Evolutionary conservation across 2,329 filamentous ascomycete genomes (phyloP), one percentile per base, ranked within the genome.

Genomic region (Fusarium verrucosum): DNA sequence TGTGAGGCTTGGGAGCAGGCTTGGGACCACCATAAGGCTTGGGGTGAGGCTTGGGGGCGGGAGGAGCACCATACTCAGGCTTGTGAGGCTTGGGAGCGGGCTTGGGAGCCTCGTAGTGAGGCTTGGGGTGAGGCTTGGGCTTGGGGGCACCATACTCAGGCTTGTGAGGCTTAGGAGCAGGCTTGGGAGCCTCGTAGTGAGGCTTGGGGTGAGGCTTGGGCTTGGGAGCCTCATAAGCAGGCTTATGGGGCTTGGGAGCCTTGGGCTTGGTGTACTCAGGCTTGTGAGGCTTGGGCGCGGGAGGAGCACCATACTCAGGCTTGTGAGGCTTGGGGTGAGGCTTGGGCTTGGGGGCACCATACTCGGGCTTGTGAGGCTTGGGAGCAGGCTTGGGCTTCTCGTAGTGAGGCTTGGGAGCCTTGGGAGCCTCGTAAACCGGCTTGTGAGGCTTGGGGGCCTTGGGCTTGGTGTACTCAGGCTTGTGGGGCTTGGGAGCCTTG

Each of bases 241-340:
- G n/a, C n/a, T n/a, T n/a, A n/a, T n/a, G n/a, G n/a, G n/a, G n/a
- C 50, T 65, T 60, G 17, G 60, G 60, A 20, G 60, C 42, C 53
- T 63, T 16, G 11, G 13, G 13, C 30, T 32, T 32, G 30, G 14
- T 5, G 14, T 14, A 9, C 30, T 32, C 7, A 16, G 28, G 28
- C 28, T 30, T 30, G n/a, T n/a, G n/a, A n/a, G n/a, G n/a, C n/a
- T n/a, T n/a, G n/a, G n/a, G n/a, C 28, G 14, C 5, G 8, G 30
- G 30, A 5, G 30, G 30, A 9, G 30, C 30, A 14, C n/a, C 14
- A 8, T 32, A 32, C 5, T 6, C 6, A 16, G 28, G 28, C 28
- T 30, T 30, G 13, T 30, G 3, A 13, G 30, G 30, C 30, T 32
- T 32, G 7, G 30, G 30, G 6, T n/a, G n/a, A n/a, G n/a, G n/a